These are phyloP conservation scores for Yamadazyma ubonensis DNA, from an alignment of 805 yeast species.

Conservation along the genomic window DNA sequence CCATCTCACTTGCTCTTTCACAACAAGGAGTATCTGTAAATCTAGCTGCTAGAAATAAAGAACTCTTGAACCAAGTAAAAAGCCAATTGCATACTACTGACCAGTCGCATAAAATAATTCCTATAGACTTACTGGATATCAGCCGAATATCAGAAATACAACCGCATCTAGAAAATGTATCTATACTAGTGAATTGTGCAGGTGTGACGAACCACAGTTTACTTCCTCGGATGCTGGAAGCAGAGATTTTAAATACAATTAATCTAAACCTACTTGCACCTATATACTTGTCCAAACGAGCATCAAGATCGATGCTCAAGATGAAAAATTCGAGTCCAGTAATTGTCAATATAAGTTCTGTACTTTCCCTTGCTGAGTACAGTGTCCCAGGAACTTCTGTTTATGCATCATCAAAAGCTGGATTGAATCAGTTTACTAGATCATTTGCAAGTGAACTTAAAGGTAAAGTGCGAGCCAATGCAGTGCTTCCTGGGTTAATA, in stretches of 20 bases:
- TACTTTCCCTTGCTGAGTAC: slow-evolving; percentile 45
- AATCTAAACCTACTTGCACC: slow-evolving; percentile 61
- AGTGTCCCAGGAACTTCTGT: slow-evolving; percentile 56
- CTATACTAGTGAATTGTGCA: slow-evolving; percentile 60
- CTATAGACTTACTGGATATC: slow-evolving; percentile 14
- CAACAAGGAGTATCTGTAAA: slow-evolving; percentile 30
- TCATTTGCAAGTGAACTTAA: slow-evolving; percentile 61
- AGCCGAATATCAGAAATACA: background rate
- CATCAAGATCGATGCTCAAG: slow-evolving; percentile 51
- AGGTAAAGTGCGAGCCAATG: slow-evolving; percentile 57
- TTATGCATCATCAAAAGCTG: slow-evolving; percentile 72
- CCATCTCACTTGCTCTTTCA: slow-evolving; percentile 29
- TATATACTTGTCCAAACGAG: slow-evolving; percentile 53
- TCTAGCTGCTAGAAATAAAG: slow-evolving; percentile 35
- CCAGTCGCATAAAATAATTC: slow-evolving; percentile 7
- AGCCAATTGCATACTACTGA: slow-evolving; percentile 4
- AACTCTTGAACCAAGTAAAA: slow-evolving; percentile 24
- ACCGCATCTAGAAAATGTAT: slow-evolving; percentile 7
- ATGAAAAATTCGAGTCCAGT: slow-evolving; percentile 23
- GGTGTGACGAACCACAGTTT: slow-evolving; percentile 62
- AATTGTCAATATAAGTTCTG: slow-evolving; percentile 67
- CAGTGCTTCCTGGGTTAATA: slow-evolving; percentile 67
- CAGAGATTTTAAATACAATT: slow-evolving; percentile 46
- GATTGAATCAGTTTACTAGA: slow-evolving; percentile 59
- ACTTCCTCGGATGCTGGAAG: slow-evolving; percentile 40